Evolutionary conservation across 2,329 filamentous ascomycete genomes (phyloP), one percentile per base, ranked within the genome.

Genomic region (Xylariaceae sp.): DNA sequence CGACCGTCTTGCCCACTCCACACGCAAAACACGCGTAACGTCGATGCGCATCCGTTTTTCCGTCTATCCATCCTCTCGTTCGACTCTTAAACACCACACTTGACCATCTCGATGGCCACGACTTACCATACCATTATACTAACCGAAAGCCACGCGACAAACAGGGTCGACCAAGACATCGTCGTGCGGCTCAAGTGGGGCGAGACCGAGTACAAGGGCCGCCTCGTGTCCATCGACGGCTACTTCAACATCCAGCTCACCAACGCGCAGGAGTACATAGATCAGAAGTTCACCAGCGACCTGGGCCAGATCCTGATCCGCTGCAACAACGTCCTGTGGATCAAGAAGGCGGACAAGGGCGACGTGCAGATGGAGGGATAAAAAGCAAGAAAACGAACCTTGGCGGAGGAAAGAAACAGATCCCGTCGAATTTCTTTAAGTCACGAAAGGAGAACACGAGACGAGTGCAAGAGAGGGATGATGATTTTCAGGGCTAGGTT

Each of bases 321-420:
- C 84, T 94, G 88, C 68, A 97, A 97, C 68, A 97, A 97, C 60
- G 90, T 97, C n/a, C 74, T 97, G 32, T 97, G 88, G 84, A 90
- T 97, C 53, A 74, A 76, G 50, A 71, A 70, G 36, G 76, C 74
- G 34, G 71, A 73, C 40, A 63, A 67, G 17, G 69, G 63, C 29
- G 76, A 79, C 50, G 69, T 69, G n/a, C 73, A 70, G 50, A 81
- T 82, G 75, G 71, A 75, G 13, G 76, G 64, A 44, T 76, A 56
- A 18, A 2, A 5, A 7, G 9, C 5, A 9, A 9, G 31, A 12
- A 17, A 4, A 28, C 19, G 12, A 9, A n/a, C 9, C 9, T 29
- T 18, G 4, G 2, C 13, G 13, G 13, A 23, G 12, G 11, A 9
- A 5, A 24, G 4, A 23, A 13, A 9, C 6, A 33, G 14, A 28